Base-by-base conservation (phyloP, 2,329 filamentous ascomycete species). In the Cadophora sp. region DNA sequence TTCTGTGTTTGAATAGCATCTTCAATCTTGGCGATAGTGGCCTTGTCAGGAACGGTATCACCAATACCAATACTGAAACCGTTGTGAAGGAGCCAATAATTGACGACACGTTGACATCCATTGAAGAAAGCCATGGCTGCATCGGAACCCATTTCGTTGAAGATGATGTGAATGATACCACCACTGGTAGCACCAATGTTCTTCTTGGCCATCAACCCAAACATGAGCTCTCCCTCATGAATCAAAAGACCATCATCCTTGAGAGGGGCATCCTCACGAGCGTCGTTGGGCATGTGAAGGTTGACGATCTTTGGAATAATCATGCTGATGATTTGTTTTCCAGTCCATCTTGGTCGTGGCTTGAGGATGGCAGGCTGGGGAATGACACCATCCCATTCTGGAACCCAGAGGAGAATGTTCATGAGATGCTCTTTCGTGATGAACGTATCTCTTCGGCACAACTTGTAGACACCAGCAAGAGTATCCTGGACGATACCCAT, bases 401-500 rank as follows among this genome's bases (percentile, higher is more conserved):
- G 96, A 64, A 99, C 94, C 95, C 95, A 99, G 73, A 99, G 86
- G 85, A 99, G 91, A 74, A 97, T 87, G 79, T 97, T 97, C 94
- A 97, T 98, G 72, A 99, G 92, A 78, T 94, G 86, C 74, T 97
- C 92, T 79, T 95, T 94, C 67, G 89, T 91, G 68, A 99, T 82
- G 82, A 99, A 97, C 34, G 93, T 89, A 79, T 99, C 96, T 78
- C 94, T 90, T 75, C 94, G 92, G 76, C 92, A 97, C 74, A 99
- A 90, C 84, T 99, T 99, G 88, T 97, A 99, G 53, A 94, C 91
- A 81, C 97, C 96, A 73, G 94, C 96, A 68, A 99, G 86, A 27
- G 95, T 97, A 80, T 99, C 96, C 80, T 99, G 96, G 26, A 99
- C 96, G 74, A 99, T 98, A 89, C 97, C 97, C 97, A 99, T 99